A percentile compares a stretch with the other conserved stretches of the same genome.
Conservation (phyloP, 257 asterid genomes). For the Solanum etuberosum region DNA sequence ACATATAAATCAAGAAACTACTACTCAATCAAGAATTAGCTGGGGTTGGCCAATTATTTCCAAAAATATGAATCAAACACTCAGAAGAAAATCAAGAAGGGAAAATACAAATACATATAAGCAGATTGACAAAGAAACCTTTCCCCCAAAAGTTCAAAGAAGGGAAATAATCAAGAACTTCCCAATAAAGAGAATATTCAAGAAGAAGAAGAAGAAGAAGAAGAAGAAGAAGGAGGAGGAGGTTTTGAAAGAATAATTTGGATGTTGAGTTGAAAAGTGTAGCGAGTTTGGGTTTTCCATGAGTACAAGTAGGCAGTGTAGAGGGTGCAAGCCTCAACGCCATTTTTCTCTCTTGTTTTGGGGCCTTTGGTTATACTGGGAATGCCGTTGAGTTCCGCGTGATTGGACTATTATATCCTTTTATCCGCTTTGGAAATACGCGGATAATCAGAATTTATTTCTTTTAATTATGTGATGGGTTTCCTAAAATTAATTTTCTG, state of each 20-base stretch:
- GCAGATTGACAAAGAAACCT: not conserved
- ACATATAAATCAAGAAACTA: not conserved
- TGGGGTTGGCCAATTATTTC: not conserved
- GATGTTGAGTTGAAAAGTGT: conserved; percentile 29
- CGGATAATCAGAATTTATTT: conserved; percentile 1
- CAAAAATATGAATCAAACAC: not conserved
- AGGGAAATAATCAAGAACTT: no score
- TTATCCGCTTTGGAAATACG: not conserved
- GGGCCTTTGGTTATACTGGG: not conserved
- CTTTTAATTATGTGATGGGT: not conserved
- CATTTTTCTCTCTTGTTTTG: conserved; percentile 2
- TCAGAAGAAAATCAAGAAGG: not conserved
- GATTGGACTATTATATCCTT: not conserved
- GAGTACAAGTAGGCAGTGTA: conserved; percentile 17
- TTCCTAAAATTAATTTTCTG: not conserved
- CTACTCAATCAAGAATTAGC: not conserved
- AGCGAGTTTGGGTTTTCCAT: conserved; percentile 26
- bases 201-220: not conserved
- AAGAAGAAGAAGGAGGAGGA: not conserved
- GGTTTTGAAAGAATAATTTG: conserved; percentile 8
- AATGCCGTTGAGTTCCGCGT: not conserved
- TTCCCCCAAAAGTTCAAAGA: not conserved
- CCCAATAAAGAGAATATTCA: no score
- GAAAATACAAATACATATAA: no score
- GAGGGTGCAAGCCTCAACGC: conserved; percentile 25